phyloP scores from a whole-genome alignment of 345 rosid species.

The Linum trigynum region DNA sequence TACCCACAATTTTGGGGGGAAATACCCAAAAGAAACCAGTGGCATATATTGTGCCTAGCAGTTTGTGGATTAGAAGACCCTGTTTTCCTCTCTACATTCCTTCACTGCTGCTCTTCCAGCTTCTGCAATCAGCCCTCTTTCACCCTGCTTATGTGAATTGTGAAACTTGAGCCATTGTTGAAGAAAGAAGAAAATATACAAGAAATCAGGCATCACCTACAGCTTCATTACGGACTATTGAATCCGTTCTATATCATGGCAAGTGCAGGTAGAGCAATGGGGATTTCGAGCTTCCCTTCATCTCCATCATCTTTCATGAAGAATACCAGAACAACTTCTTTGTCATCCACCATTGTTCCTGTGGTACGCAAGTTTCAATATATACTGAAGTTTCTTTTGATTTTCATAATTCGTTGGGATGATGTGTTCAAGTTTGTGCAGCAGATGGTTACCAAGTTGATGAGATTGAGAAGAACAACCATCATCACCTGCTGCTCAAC shows the following conservation, averaged over 20 bases:
- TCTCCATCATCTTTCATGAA: slow-evolving; percentile 29
- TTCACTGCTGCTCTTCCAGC: neutral
- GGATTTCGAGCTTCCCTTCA: slow-evolving; percentile 47
- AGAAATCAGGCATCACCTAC: neutral
- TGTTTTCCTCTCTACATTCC: neutral
- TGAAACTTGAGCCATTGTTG: too few relatives aligned
- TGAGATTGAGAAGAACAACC: slow-evolving; percentile 18
- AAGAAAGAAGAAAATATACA: neutral
- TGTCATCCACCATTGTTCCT: neutral
- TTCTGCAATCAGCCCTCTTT: slow-evolving; percentile 1
- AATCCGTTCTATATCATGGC: slow-evolving; percentile 31
- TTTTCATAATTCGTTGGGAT: neutral
- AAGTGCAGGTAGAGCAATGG: slow-evolving; percentile 40
- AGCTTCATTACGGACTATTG: neutral
- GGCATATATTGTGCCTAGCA: slow-evolving; percentile 30
- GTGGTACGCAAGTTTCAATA: neutral
- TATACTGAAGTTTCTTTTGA: neutral
- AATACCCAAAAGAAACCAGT: slow-evolving; percentile 22
- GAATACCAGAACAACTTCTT: slow-evolving; percentile 19
- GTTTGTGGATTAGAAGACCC: slow-evolving; percentile 39
- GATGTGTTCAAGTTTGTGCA: slow-evolving; percentile 5
- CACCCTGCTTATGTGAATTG: slow-evolving; percentile 3
- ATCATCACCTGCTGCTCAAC: slow-evolving; percentile 37
- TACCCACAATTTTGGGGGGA: neutral
- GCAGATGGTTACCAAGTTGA: slow-evolving; percentile 34